These are phyloP conservation scores for Lasiosphaeria ovina DNA, from an alignment of 495 filamentous ascomycete genomes.

Conservation along the genomic window DNA sequence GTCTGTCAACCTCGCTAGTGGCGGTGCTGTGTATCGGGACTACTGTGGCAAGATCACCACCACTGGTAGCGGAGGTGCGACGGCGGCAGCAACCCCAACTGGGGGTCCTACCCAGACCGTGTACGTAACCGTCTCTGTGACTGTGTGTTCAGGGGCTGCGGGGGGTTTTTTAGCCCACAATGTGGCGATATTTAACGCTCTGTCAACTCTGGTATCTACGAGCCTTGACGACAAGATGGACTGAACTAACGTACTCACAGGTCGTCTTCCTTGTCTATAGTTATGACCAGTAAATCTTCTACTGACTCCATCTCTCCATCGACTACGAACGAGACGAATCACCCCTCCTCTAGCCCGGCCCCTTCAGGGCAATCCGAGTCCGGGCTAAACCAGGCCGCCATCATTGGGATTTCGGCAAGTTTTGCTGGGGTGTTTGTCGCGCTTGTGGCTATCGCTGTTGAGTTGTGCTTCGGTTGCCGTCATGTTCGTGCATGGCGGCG, in stretches of 20 bases:
- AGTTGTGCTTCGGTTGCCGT: background rate
- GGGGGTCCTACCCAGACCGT: background rate
- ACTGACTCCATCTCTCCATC: background rate
- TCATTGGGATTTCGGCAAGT: background rate
- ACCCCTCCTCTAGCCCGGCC: background rate
- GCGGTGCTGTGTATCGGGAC: background rate
- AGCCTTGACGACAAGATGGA: background rate
- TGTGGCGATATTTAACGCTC: background rate
- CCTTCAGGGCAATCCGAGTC: background rate
- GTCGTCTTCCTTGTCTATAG: background rate
- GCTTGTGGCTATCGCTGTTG: background rate
- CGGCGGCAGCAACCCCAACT: background rate
- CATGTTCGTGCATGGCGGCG: background rate
- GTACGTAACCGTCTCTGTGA: background rate
- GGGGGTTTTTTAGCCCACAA: background rate
- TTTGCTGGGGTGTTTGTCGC: background rate
- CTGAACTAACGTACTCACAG: background rate
- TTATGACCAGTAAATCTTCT: background rate
- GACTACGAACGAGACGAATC: background rate
- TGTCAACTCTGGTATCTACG: background rate
- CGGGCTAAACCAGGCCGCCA: background rate
- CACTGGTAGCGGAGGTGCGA: background rate
- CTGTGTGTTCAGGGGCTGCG: background rate
- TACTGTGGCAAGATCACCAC: background rate
- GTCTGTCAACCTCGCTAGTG: background rate